Conservation (phyloP, 2,329 filamentous ascomycete genomes). For the Mycogone perniciosa region DNA sequence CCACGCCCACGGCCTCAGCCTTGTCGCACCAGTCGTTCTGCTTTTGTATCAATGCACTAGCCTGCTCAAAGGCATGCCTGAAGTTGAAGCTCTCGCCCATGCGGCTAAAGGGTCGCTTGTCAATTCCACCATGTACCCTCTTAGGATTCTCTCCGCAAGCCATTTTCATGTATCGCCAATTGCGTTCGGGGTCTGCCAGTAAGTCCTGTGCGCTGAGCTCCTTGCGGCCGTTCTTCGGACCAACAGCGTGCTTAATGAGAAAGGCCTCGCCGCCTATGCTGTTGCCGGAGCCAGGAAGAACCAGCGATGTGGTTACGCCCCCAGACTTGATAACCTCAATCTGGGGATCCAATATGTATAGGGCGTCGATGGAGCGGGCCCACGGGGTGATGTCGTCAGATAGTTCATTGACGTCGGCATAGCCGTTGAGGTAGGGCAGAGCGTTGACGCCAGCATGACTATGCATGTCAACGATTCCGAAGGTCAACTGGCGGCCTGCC, state of each 20-base stretch:
- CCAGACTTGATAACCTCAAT: conserved; percentile 65
- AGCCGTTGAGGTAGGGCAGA: conserved; percentile 49
- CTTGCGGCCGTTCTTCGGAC: conserved; percentile 49
- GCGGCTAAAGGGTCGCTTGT: conserved; percentile 50
- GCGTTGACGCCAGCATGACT: conserved; percentile 56
- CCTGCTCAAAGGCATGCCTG: conserved; percentile 60
- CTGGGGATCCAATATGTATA: conserved; percentile 58
- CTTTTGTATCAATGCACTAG: conserved; percentile 46
- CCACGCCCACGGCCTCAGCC: conserved; percentile 43
- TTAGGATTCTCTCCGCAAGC: conserved; percentile 68
- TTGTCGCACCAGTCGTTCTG: conserved; percentile 64
- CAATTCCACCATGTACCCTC: conserved; percentile 49
- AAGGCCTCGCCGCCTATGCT: conserved; percentile 68
- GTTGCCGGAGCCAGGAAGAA: conserved; percentile 64
- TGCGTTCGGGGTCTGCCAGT: conserved; percentile 58
- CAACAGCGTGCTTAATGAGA: conserved; percentile 62
- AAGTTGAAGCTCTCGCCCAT: conserved; percentile 66
- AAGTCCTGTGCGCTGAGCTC: conserved; percentile 59
- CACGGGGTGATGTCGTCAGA: conserved; percentile 60
- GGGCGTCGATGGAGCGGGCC: conserved; percentile 58
- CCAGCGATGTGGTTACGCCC: conserved; percentile 62
- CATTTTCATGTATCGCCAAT: conserved; percentile 71
- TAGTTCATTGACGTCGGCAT: conserved; percentile 57
- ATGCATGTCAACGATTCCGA: conserved; percentile 67
- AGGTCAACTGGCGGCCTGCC: conserved; percentile 54